Conservation (phyloP, 805 yeast genomes). For the Starmera quercuum region DNA sequence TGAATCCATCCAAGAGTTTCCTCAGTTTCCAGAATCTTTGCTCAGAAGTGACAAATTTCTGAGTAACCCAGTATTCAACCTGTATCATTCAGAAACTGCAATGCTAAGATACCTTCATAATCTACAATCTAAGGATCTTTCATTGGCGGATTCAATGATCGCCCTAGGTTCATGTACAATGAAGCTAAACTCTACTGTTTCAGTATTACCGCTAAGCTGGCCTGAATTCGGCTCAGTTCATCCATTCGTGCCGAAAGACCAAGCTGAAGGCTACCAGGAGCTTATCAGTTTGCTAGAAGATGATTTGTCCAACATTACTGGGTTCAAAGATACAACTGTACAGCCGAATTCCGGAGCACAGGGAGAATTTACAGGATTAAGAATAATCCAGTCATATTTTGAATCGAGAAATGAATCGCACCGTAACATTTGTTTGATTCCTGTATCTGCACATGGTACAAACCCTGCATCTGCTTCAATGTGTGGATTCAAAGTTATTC, state of each 20-base stretch:
- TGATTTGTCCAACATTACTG: slow-evolving; percentile 88
- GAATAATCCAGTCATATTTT: slow-evolving; percentile 76
- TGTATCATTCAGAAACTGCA: slow-evolving; percentile 90
- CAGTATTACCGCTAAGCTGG: slow-evolving; percentile 91
- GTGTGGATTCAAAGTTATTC: slow-evolving; percentile 91
- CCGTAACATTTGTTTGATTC: slow-evolving; percentile 86
- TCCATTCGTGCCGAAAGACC: slow-evolving; percentile 87
- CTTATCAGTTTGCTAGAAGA: slow-evolving; percentile 68
- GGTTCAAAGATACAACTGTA: slow-evolving; percentile 81
- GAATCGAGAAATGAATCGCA: slow-evolving; percentile 60
- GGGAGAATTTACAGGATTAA: slow-evolving; percentile 93
- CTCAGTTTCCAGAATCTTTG: slow-evolving; percentile 41
- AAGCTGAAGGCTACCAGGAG: slow-evolving; percentile 81
- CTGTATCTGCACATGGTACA: slow-evolving; percentile 97
- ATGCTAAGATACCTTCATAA: slow-evolving; percentile 85
- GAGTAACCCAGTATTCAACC: slow-evolving; percentile 71
- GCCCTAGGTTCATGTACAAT: slow-evolving; percentile 97
- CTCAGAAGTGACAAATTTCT: slow-evolving; percentile 54
- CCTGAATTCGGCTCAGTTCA: slow-evolving; percentile 86
- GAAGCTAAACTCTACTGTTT: slow-evolving; percentile 93
- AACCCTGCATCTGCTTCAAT: slow-evolving; percentile 98
- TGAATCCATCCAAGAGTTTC: slow-evolving; percentile 27
- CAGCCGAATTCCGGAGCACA: slow-evolving; percentile 99
- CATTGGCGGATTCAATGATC: slow-evolving; percentile 94
- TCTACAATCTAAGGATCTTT: slow-evolving; percentile 81